These are phyloP conservation scores for Oxytropis ochrocephala DNA, from an alignment of 306 rosid genomes.

Conservation along the genomic window DNA sequence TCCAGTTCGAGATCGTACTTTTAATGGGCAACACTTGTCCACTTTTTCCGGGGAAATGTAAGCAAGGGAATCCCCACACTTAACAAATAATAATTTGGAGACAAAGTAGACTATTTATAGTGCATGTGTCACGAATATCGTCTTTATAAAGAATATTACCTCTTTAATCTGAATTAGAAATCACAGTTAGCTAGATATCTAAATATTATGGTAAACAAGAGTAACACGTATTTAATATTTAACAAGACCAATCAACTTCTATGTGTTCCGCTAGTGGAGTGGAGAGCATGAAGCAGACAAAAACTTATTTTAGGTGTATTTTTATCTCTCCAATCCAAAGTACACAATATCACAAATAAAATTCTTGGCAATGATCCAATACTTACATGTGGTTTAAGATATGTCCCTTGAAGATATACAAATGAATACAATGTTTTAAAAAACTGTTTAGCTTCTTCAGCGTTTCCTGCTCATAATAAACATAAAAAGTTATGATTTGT, in stretches of 20 bases:
- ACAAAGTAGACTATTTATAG: not conserved
- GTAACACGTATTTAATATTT: not conserved
- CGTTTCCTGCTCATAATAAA: conserved; percentile 49
- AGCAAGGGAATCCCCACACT: not conserved
- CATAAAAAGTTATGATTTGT: not conserved
- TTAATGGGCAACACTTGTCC: not conserved
- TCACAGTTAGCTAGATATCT: not conserved
- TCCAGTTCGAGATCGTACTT: not conserved
- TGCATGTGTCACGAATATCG: not conserved
- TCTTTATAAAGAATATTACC: not conserved
- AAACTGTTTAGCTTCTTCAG: conserved; percentile 64
- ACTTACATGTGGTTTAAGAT: conserved; percentile 92
- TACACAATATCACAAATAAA: conserved; percentile 13
- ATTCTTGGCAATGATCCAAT: conserved; percentile 1
- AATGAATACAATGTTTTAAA: conserved; percentile 68
- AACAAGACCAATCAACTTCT: not conserved
- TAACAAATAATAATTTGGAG: not conserved
- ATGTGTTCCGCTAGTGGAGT: not conserved
- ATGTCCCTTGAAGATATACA: conserved; percentile 87
- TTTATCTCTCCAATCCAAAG: conserved; percentile 18
- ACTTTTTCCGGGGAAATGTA: not conserved
- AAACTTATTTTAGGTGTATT: not conserved
- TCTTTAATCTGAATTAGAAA: not conserved
- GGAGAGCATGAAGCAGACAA: conserved; percentile 4
- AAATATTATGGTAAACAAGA: not conserved